Evolutionary conservation across 495 filamentous ascomycete genomes (phyloP).

Genomic region (Tuber brumale): DNA sequence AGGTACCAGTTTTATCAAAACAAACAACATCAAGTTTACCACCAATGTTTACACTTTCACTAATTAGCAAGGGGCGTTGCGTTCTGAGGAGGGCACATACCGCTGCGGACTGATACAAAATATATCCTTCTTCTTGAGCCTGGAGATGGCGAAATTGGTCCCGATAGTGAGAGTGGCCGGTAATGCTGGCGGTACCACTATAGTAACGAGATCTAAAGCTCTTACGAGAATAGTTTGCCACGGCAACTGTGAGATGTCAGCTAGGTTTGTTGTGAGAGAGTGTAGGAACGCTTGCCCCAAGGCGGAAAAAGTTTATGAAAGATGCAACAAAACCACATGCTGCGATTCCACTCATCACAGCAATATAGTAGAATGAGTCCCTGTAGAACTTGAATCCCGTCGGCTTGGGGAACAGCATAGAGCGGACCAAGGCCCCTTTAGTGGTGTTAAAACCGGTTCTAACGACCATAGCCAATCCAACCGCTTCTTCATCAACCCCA

Average conservation of each 20-base stretch:
- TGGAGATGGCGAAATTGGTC: slow-evolving; percentile 84
- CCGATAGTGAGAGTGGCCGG: slow-evolving; percentile 95
- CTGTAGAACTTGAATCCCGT: slow-evolving; percentile 97
- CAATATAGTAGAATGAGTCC: slow-evolving; percentile 96
- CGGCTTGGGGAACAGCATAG: slow-evolving; percentile 98
- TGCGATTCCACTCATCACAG: slow-evolving; percentile 90
- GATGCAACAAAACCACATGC: slow-evolving; percentile 80
- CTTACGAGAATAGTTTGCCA: slow-evolving; percentile 87
- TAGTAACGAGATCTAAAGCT: slow-evolving; percentile 92
- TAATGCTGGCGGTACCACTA: slow-evolving; percentile 94
- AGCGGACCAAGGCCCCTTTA: slow-evolving; percentile 90
- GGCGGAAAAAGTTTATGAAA: slow-evolving; percentile 82
- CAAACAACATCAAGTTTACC: slow-evolving; percentile 94
- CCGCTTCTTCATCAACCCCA: slow-evolving; percentile 76
- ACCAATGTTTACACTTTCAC: slow-evolving; percentile 75
- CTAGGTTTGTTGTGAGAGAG: background rate
- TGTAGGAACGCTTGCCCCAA: slow-evolving; percentile 51
- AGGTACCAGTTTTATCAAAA: slow-evolving; percentile 97
- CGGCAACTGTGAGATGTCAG: slow-evolving; percentile 51
- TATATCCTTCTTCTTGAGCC: slow-evolving; percentile 78
- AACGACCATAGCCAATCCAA: slow-evolving; percentile 83
- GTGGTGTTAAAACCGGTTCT: slow-evolving; percentile 96
- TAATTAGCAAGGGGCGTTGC: background rate
- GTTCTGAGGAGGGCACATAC: slow-evolving; percentile 37
- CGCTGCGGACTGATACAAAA: slow-evolving; percentile 97